A percentile compares a stretch with the other conserved stretches of the same genome.
These are phyloP conservation scores for Fraxinus floribunda DNA, from an alignment of 305 asterid species.

Conservation along the genomic window DNA sequence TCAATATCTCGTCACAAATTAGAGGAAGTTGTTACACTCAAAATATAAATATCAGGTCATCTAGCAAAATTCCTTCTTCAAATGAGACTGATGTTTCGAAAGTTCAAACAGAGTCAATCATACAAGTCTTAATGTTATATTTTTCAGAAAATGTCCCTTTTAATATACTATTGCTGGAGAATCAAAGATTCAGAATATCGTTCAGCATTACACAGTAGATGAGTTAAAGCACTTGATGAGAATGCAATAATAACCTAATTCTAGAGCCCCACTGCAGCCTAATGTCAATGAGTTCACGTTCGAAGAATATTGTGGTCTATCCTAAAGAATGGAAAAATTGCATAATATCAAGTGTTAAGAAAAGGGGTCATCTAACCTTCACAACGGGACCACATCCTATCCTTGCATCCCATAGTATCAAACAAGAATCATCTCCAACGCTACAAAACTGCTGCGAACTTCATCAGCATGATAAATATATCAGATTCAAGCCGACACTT, in stretches of 20 bases:
- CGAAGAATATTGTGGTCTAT: not conserved
- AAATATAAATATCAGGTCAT: not conserved
- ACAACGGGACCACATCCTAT: slow-evolving; percentile 64
- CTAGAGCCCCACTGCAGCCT: not conserved
- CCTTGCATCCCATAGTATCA: slow-evolving; percentile 95
- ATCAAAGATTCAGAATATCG: not conserved
- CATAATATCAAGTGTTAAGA: slow-evolving; percentile 15
- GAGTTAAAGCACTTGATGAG: not conserved
- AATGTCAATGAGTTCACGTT: not conserved
- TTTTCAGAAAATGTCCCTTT: not conserved
- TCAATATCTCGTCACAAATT: not conserved
- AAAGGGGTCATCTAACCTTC: slow-evolving; percentile 51
- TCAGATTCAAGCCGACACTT: slow-evolving; percentile 25
- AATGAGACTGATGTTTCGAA: not conserved
- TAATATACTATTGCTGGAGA: not conserved
- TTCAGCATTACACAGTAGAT: not conserved
- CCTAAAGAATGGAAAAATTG: not conserved
- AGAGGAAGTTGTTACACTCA: not conserved
- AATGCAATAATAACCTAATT: not conserved
- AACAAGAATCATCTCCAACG: slow-evolving; percentile 98
- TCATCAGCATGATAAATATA: slow-evolving; percentile 27
- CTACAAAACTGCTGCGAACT: slow-evolving; percentile 98
- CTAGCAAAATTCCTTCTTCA: not conserved
- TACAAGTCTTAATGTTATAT: not conserved
- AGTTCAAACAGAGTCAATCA: not conserved